phyloP scores from a whole-genome alignment of 768 basidiomycete genomes.

The Phaeolepiota aurea region DNA sequence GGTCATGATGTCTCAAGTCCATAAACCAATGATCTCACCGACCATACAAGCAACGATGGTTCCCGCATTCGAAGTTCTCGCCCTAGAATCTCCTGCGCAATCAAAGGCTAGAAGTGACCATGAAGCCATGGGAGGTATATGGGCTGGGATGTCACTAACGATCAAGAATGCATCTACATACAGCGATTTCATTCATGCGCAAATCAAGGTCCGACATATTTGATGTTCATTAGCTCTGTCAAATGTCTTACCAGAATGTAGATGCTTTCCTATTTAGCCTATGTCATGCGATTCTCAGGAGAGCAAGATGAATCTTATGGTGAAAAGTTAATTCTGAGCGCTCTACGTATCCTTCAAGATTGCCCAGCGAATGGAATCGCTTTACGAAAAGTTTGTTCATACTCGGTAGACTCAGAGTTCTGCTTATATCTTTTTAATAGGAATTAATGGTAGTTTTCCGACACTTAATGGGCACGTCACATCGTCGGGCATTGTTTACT shows the following conservation, averaged over 20 bases:
- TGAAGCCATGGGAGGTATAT: conserved; percentile 75
- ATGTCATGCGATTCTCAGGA: conserved; percentile 62
- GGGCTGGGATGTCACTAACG: conserved; percentile 73
- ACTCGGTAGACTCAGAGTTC: not conserved
- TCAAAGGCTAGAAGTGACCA: conserved; percentile 65
- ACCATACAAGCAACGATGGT: conserved; percentile 64
- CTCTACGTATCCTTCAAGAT: conserved; percentile 86
- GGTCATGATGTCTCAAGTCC: conserved; percentile 82
- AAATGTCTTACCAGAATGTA: conserved; percentile 21
- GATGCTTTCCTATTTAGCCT: conserved; percentile 90
- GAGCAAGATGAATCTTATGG: conserved; percentile 66
- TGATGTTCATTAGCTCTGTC: not conserved
- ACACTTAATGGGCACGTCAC: conserved; percentile 75
- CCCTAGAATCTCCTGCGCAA: conserved; percentile 77
- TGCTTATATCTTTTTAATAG: conserved; percentile 27
- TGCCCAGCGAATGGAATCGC: conserved; percentile 81
- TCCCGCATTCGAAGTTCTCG: conserved; percentile 74
- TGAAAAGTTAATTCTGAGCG: conserved; percentile 71
- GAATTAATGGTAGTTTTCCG: conserved; percentile 90
- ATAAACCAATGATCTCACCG: conserved; percentile 54
- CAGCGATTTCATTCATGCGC: conserved; percentile 76
- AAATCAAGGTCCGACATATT: conserved; percentile 67
- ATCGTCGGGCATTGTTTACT: conserved; percentile 69
- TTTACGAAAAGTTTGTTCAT: conserved; percentile 59
- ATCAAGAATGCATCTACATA: conserved; percentile 71